A percentile compares a stretch with the other conserved stretches of the same genome.
Conservation (phyloP, 768 basidiomycete genomes). For the Rhodotorula paludigena region DNA sequence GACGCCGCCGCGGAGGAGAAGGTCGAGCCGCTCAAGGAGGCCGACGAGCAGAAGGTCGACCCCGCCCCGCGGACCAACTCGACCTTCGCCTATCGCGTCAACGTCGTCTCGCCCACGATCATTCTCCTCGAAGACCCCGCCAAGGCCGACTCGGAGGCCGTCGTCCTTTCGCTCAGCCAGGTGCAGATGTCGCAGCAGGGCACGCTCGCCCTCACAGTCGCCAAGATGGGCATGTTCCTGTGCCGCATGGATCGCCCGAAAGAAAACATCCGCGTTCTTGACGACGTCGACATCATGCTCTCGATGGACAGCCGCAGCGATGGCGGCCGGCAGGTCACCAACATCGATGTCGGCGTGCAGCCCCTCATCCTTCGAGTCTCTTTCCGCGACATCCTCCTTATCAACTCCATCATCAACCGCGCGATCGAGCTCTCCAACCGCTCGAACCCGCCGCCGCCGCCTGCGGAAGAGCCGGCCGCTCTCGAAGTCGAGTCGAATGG, state of each 20-base stretch:
- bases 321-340: conserved; percentile 60
- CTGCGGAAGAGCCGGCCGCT: neutral
- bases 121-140: conserved; percentile 80
- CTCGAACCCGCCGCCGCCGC: neutral
- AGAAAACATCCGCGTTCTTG: conserved; percentile 84
- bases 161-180: conserved; percentile 75
- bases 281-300: conserved; percentile 81
- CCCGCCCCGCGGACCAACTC: conserved; percentile 7
- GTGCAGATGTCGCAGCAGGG: conserved; percentile 88
- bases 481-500: neutral
- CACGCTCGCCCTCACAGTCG: conserved; percentile 71
- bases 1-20: conserved; percentile 25
- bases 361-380: conserved; percentile 92
- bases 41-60: conserved; percentile 34
- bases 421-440: conserved; percentile 68
- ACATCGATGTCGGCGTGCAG: conserved; percentile 71
- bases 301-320: conserved; percentile 71
- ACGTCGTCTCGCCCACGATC: conserved; percentile 83
- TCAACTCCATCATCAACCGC: conserved; percentile 76
- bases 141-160: conserved; percentile 73
- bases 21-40: conserved; percentile 29
- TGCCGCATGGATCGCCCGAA: conserved; percentile 71
- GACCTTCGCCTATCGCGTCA: conserved; percentile 62
- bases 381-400: conserved; percentile 85
- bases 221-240: conserved; percentile 85